A percentile compares a stretch with the other conserved stretches of the same genome.
Evolutionary conservation across 139 green algal genomes (phyloP).

Genomic region (Micractinium conductrix): DNA sequence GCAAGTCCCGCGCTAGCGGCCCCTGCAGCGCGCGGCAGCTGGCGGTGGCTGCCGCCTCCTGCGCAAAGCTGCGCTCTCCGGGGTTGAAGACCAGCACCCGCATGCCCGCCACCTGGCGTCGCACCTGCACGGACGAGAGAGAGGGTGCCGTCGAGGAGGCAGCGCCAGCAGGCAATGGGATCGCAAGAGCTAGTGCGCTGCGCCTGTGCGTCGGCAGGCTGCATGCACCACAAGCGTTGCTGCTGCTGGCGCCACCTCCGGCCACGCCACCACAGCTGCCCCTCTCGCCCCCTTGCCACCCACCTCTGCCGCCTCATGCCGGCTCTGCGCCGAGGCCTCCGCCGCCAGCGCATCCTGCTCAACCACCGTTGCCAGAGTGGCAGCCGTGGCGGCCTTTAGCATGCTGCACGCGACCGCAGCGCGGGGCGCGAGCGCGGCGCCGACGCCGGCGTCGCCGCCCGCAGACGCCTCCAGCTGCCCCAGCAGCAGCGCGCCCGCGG

Average conservation of each 20-base stretch:
- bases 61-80: conserved; percentile 39
- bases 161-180: too few relatives aligned
- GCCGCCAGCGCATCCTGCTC: not conserved
- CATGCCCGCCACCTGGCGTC: conserved; percentile 68
- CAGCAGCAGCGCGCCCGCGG: not conserved
- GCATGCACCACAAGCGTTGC: too few relatives aligned
- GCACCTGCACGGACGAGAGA: too few relatives aligned
- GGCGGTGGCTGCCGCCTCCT: conserved; percentile 40
- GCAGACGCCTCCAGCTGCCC: not conserved
- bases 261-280: too few relatives aligned
- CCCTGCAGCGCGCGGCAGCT: conserved; percentile 42
- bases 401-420: not conserved
- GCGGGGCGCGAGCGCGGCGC: too few relatives aligned
- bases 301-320: conserved; percentile 24
- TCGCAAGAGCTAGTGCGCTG: too few relatives aligned
- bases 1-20: conserved; percentile 38
- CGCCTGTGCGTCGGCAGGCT: too few relatives aligned
- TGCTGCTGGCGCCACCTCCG: too few relatives aligned
- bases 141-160: too few relatives aligned
- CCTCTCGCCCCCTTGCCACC: too few relatives aligned
- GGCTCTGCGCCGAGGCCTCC: conserved; percentile 24
- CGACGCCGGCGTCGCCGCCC: too few relatives aligned
- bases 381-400: not conserved
- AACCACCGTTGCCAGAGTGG: not conserved
- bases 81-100: conserved; percentile 36